A percentile compares a stretch with the other conserved stretches of the same genome.
Conservation (phyloP, 2,329 filamentous ascomycete genomes). For the Cryoendolithus antarcticus region DNA sequence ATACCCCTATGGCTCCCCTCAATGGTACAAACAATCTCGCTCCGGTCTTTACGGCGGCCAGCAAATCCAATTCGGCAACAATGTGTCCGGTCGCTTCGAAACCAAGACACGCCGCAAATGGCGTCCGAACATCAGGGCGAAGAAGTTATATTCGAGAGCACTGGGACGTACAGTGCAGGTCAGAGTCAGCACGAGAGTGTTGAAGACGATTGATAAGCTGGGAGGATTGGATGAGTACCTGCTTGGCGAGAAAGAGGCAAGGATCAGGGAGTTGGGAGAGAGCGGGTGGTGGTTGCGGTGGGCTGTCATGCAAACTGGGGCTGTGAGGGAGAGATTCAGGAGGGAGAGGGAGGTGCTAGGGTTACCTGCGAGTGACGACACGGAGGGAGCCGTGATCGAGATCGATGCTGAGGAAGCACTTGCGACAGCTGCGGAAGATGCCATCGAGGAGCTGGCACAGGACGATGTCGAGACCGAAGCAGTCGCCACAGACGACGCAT, state of each 20-base stretch:
- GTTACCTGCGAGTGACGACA: constrained; percentile 31
- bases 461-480: constrained; percentile 10
- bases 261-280: constrained; percentile 77
- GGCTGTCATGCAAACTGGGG: constrained; percentile 70
- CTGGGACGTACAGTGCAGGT: constrained; percentile 54
- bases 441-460: constrained; percentile 2
- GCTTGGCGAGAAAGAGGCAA: constrained; percentile 61
- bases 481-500: constrained; percentile 16
- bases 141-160: constrained; percentile 53
- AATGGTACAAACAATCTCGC: constrained; percentile 69
- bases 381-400: constrained; percentile 9
- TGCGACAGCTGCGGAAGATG: constrained; percentile 9
- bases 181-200: constrained; percentile 56
- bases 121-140: constrained; percentile 60
- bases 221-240: constrained; percentile 90
- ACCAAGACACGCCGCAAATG: constrained; percentile 61
- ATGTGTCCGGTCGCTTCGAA: constrained; percentile 53
- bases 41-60: constrained; percentile 41
- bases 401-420: constrained; percentile 7
- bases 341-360: constrained; percentile 54
- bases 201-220: constrained; percentile 58
- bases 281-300: constrained; percentile 84
- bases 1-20: constrained; percentile 62
- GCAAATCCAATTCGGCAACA: constrained; percentile 69
- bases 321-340: constrained; percentile 54